phyloP scores from a whole-genome alignment of 352 stramenopile species.

The Pythium dissotocum region DNA sequence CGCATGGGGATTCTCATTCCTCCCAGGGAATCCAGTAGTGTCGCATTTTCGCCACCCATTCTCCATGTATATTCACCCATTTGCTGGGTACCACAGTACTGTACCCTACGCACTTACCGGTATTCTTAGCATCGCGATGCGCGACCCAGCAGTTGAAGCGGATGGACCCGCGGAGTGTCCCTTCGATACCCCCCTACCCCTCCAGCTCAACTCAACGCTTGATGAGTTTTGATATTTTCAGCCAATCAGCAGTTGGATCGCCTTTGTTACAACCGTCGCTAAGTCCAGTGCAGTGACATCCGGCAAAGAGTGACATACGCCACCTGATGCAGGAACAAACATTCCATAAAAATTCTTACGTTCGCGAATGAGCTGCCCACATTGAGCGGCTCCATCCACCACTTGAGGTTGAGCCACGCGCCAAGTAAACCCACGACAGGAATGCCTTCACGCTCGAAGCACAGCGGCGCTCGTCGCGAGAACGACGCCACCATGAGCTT shows the following conservation, averaged over 20 bases:
- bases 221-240: background rate
- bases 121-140: background rate
- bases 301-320: conserved; percentile 21
- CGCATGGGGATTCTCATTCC: background rate
- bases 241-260: conserved; percentile 1
- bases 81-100: background rate
- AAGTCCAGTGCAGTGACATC: conserved; percentile 23
- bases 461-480: conserved; percentile 34
- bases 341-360: background rate
- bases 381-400: background rate
- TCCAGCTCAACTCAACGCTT: background rate
- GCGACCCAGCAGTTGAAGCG: conserved; percentile 10
- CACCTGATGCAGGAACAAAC: background rate
- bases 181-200: conserved; percentile 16
- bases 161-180: conserved; percentile 10
- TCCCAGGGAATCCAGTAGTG: background rate
- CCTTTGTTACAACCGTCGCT: background rate
- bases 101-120: background rate
- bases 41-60: background rate
- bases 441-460: background rate
- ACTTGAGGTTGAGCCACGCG: background rate
- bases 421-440: background rate
- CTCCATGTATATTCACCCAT: background rate
- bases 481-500: conserved; percentile 47
- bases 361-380: background rate